Evolutionary conservation across 2,329 filamentous ascomycete species (phyloP).

Genomic region (Rhynchosporium secalis): DNA sequence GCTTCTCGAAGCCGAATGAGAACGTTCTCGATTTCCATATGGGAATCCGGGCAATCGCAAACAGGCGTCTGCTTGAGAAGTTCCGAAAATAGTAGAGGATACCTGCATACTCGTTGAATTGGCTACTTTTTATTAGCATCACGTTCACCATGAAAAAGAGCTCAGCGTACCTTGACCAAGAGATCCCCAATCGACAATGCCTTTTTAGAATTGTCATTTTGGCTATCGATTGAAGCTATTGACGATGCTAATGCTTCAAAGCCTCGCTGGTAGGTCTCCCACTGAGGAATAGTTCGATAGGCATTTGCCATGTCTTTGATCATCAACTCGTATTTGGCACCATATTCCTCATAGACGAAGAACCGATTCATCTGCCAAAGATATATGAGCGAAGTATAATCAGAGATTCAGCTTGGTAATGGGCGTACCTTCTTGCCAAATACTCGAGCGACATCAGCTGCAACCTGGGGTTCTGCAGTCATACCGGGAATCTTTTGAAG

Average conservation of each 20-base stretch:
- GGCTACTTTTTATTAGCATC: slow-evolving; percentile 55
- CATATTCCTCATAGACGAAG: slow-evolving; percentile 88
- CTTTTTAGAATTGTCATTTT: slow-evolving; percentile 65
- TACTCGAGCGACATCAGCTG: slow-evolving; percentile 59
- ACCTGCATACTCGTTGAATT: slow-evolving; percentile 88
- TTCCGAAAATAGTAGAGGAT: slow-evolving; percentile 83
- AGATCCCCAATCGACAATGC: slow-evolving; percentile 82
- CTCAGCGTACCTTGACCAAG: slow-evolving; percentile 72
- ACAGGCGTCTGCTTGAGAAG: slow-evolving; percentile 81
- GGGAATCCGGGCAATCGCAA: slow-evolving; percentile 79
- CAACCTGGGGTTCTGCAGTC: slow-evolving; percentile 58
- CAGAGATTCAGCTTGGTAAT: not conserved
- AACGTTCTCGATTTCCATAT: slow-evolving; percentile 75
- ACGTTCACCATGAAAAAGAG: not conserved
- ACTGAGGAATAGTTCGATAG: slow-evolving; percentile 68
- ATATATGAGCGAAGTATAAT: not conserved
- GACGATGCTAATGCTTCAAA: slow-evolving; percentile 80
- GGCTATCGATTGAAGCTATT: slow-evolving; percentile 67
- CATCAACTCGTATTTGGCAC: slow-evolving; percentile 84
- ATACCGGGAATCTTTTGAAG: slow-evolving; percentile 52
- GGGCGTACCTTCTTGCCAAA: slow-evolving; percentile 57
- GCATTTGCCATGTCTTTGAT: slow-evolving; percentile 72
- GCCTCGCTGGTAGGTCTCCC: slow-evolving; percentile 80
- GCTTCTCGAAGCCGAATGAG: slow-evolving; percentile 71
- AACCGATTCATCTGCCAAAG: slow-evolving; percentile 70